Evolutionary conservation across 2,329 filamentous ascomycete species (phyloP).

Genomic region (Aspergillus tubingensis): DNA sequence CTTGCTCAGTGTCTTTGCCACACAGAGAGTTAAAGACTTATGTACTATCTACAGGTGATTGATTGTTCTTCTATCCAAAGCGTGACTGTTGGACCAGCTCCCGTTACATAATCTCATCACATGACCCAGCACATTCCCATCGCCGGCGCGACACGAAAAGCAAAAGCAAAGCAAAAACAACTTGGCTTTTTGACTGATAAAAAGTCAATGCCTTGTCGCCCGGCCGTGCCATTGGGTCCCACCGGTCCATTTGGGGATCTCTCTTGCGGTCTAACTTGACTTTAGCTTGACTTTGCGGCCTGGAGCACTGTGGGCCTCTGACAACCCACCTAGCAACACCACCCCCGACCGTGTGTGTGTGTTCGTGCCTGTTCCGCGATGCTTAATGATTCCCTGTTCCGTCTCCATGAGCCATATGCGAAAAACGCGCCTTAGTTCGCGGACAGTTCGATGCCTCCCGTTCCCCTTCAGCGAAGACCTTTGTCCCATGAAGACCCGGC

Average conservation of each 20-base stretch:
- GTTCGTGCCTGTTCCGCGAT: conserved; percentile 31
- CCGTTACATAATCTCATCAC: conserved; percentile 24
- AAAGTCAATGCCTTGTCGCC: conserved; percentile 7
- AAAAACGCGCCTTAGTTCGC: conserved; percentile 49
- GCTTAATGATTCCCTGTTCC: conserved; percentile 36
- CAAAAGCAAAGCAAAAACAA: conserved; percentile 3
- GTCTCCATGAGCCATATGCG: conserved; percentile 47
- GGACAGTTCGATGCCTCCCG: conserved; percentile 54
- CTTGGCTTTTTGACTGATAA: neutral
- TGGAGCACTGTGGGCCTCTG: conserved; percentile 9
- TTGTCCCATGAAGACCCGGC: conserved; percentile 43
- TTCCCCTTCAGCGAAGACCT: conserved; percentile 44
- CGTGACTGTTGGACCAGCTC: no score
- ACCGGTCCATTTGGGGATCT: conserved; percentile 10
- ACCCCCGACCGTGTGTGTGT: conserved; percentile 14
- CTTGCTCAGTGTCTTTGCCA: conserved; percentile 13
- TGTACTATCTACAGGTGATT: no score
- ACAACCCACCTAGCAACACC: neutral
- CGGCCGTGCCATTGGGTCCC: conserved; percentile 11
- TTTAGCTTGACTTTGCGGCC: conserved; percentile 3
- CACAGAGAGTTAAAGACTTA: no score
- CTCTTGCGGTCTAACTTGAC: neutral
- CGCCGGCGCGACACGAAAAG: conserved; percentile 21
- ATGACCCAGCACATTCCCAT: conserved; percentile 15
- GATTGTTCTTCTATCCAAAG: no score